A percentile compares a stretch with the other conserved stretches of the same genome.
phyloP scores from a whole-genome alignment of 169 alveolate species.

The Neospora caninum region DNA sequence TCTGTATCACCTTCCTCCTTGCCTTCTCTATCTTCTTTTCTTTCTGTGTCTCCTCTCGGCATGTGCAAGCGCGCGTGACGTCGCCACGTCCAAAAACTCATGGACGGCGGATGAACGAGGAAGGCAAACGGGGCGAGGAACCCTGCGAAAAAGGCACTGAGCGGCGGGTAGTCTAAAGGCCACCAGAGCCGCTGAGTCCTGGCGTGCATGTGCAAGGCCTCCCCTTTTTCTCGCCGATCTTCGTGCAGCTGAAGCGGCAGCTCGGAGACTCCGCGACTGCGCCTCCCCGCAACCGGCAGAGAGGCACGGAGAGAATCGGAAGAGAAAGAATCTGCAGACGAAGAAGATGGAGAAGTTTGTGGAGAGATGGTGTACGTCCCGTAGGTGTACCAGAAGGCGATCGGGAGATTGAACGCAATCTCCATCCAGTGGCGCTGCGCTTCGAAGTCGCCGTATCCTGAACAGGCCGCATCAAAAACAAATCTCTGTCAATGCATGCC shows the following conservation, averaged over 20 bases:
- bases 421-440: conserved; percentile 95
- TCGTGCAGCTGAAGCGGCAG: not conserved
- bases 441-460: conserved; percentile 90
- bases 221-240: not conserved
- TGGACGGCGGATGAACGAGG: not conserved
- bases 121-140: not conserved
- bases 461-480: not conserved
- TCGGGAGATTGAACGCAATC: conserved; percentile 79
- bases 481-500: not conserved
- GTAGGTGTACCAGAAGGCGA: conserved; percentile 69
- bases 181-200: conserved; percentile 78
- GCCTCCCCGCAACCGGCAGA: not conserved
- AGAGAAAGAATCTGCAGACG: not conserved
- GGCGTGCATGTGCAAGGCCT: too few relatives aligned
- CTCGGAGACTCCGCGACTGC: not conserved
- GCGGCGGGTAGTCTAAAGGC: conserved; percentile 94
- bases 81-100: conserved; percentile 32
- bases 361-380: too few relatives aligned
- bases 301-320: not conserved
- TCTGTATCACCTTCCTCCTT: not conserved
- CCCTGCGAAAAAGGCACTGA: conserved; percentile 81
- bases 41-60: conserved; percentile 58
- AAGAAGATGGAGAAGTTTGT: not conserved
- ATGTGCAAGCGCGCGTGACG: conserved; percentile 74
- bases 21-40: not conserved